A percentile compares a stretch with the other conserved stretches of the same genome.
These are phyloP conservation scores for Fusarium tuaranense DNA, from an alignment of 2,329 filamentous ascomycete species.

Conservation along the genomic window DNA sequence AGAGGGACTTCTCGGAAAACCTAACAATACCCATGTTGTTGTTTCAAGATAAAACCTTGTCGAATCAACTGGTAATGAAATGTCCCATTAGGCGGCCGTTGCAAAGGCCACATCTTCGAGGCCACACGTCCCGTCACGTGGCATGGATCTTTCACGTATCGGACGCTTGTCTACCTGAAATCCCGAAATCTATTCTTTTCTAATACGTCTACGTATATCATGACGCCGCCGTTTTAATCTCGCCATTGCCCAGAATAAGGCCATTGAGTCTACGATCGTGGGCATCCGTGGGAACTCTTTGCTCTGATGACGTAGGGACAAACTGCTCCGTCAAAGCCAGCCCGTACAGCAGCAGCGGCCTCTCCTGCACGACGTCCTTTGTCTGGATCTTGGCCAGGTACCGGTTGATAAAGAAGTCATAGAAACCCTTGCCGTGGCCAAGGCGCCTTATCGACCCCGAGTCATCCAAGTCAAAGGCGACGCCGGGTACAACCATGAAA, in stretches of 20 bases:
- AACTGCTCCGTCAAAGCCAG: slow-evolving; percentile 90
- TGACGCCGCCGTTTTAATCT: slow-evolving; percentile 62
- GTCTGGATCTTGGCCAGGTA: slow-evolving; percentile 65
- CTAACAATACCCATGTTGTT: background rate
- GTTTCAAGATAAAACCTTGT: background rate
- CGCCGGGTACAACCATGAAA: slow-evolving; percentile 89
- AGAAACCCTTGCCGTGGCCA: slow-evolving; percentile 96
- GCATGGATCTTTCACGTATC: background rate
- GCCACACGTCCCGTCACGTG: background rate
- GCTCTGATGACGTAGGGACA: slow-evolving; percentile 66
- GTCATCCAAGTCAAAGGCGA: slow-evolving; percentile 82
- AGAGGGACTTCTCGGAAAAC: background rate
- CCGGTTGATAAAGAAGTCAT: slow-evolving; percentile 89
- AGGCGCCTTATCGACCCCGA: slow-evolving; percentile 75
- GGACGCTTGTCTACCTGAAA: background rate
- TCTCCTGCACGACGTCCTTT: slow-evolving; percentile 48
- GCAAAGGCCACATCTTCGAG: background rate
- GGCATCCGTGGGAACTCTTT: slow-evolving; percentile 78
- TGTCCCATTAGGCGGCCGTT: background rate
- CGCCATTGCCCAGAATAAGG: slow-evolving; percentile 78
- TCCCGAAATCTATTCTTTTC: background rate
- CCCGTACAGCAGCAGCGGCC: slow-evolving; percentile 71
- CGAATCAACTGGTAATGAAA: background rate
- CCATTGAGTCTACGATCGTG: slow-evolving; percentile 86
- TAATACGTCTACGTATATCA: slow-evolving; percentile 27